Evolutionary conservation across 345 rosid species (phyloP), one percentile per base, ranked within the genome.

Genomic region (Aquilaria yunnanensis): DNA sequence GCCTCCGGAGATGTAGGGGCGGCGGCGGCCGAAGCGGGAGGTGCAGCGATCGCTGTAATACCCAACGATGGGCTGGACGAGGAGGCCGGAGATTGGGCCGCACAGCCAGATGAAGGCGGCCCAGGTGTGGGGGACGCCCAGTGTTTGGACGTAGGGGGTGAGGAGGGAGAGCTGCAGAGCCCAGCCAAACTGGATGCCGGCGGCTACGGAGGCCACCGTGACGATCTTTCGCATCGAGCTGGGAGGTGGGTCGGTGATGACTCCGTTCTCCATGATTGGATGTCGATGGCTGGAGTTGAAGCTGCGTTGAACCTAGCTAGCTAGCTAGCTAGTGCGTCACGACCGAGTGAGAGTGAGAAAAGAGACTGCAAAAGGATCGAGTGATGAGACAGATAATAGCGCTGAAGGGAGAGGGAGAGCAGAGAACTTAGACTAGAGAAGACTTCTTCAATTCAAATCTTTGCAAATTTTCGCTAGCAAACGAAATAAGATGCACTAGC

Each of bases 121-220:
- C 96, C 96, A 88, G 12, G 80, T 78, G 79, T 93, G 98, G 5
- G 94, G 89, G 51, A 93, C 81, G 4, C 97, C 98, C 0, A 93
- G 77, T 14, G 80, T 82, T 54, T 93, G 97, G 3, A 90, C 92
- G 68, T 93, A 93, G 0, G 98, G 98, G 5, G 98, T 90, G 48
- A 93, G 56, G 1, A 90, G 76, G n/a, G 97, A 93, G 12, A 93
- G 85, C 71, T 93, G 98, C 0, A 93, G 68, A 5, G 98, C 97
- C 98, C 98, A 93, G 0, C 98, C 98, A 70, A 93, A 93, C 68
- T 93, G 94, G 56, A 90, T 62, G 6, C 98, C 96, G 10, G 95
- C 94, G 2, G 94, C 98, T 5, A 90, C 80, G 4, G 98, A 64
- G 1, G 98, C 79, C 5, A 93, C 95, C 16, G 73, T 47, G 29